Evolutionary conservation across 331 rosid genomes (phyloP).

Genomic region (Pyrus hybrid): DNA sequence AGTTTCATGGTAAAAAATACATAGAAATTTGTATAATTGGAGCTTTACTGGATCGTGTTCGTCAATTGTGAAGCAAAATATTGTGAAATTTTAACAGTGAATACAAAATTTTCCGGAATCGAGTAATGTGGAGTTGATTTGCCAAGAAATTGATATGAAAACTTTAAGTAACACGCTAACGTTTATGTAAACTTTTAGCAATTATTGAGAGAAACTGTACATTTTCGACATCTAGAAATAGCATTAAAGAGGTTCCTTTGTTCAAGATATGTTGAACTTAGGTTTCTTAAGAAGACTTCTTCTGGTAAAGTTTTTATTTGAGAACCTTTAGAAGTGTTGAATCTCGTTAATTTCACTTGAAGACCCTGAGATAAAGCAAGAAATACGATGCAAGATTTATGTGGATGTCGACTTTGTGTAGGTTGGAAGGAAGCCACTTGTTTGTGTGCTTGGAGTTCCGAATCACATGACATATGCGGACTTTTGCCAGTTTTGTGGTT

Average conservation of each 20-base stretch:
- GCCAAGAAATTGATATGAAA: background rate
- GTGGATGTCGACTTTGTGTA: slow-evolving; percentile 7
- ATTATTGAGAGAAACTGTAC: too few relatives aligned
- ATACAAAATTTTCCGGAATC: background rate
- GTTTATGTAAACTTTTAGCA: background rate
- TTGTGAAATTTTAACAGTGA: background rate
- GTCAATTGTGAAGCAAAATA: background rate
- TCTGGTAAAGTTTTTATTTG: background rate
- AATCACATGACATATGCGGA: slow-evolving; percentile 97
- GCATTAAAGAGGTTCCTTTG: background rate
- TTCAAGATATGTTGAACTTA: too few relatives aligned
- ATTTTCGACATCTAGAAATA: background rate
- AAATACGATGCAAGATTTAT: background rate
- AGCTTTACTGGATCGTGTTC: background rate
- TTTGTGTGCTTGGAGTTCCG: slow-evolving; percentile 87
- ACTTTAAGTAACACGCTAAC: background rate
- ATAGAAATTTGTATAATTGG: background rate
- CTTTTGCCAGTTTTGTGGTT: slow-evolving; percentile 86
- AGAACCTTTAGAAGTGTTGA: background rate
- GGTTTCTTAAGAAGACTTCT: background rate
- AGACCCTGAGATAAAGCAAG: background rate
- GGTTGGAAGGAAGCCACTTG: slow-evolving; percentile 75
- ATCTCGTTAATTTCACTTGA: background rate
- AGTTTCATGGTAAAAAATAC: background rate
- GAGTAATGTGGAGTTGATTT: background rate